These are phyloP conservation scores for Sporisorium exsertum DNA, from an alignment of 1,284 basidiomycete genomes.

Conservation along the genomic window DNA sequence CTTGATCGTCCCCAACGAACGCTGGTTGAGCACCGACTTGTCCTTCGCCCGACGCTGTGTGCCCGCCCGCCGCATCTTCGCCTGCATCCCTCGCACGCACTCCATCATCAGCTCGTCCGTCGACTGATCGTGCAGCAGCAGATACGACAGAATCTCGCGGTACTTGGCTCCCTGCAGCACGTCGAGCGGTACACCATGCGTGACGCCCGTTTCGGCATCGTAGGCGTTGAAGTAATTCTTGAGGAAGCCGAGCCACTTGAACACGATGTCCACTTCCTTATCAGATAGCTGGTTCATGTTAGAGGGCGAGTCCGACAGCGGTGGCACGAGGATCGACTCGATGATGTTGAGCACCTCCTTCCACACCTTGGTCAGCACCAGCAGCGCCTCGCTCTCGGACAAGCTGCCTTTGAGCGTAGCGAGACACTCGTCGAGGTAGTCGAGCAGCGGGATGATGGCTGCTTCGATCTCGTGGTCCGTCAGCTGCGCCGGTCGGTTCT, in stretches of 20 bases:
- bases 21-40: constrained; percentile 75
- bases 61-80: constrained; percentile 45
- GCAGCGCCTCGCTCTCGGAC: constrained; percentile 77
- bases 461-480: constrained; percentile 95
- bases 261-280: constrained; percentile 96
- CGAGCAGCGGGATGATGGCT: constrained; percentile 90
- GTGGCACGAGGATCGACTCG: constrained; percentile 90
- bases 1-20: constrained; percentile 93
- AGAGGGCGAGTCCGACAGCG: constrained; percentile 86
- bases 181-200: constrained; percentile 77
- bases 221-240: constrained; percentile 94
- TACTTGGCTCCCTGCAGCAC: constrained; percentile 96
- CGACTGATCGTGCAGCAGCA: constrained; percentile 63
- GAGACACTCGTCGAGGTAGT: constrained; percentile 95
- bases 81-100: constrained; percentile 90
- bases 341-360: constrained; percentile 92
- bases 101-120: constrained; percentile 75
- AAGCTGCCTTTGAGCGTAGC: constrained; percentile 90
- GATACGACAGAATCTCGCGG: constrained; percentile 73
- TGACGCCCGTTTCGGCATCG: constrained; percentile 81
- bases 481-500: constrained; percentile 76
- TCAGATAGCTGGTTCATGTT: constrained; percentile 90
- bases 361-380: constrained; percentile 94
- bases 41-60: constrained; percentile 76
- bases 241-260: constrained; percentile 90